A percentile compares a stretch with the other conserved stretches of the same genome.
These are phyloP conservation scores for Lentinus polychrous DNA, from an alignment of 1,284 basidiomycete species.

Conservation along the genomic window DNA sequence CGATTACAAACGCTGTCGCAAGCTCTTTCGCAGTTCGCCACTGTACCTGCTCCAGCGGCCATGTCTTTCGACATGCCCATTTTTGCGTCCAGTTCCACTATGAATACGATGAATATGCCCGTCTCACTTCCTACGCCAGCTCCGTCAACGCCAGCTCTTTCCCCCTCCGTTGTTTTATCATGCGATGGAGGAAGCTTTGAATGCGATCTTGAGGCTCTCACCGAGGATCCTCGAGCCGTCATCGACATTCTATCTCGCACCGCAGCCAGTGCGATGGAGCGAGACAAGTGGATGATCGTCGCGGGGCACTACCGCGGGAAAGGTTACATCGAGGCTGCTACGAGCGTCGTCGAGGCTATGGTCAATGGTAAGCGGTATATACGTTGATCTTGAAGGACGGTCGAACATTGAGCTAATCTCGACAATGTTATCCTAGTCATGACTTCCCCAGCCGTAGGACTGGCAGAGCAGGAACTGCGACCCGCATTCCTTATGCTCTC, in stretches of 20 bases:
- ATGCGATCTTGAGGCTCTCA: slow-evolving; percentile 35
- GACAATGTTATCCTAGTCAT: slow-evolving; percentile 28
- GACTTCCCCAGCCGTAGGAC: slow-evolving; percentile 24
- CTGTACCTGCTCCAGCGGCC: too few species aligned
- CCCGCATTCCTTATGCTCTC: slow-evolving; percentile 47
- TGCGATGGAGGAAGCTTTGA: slow-evolving; percentile 18
- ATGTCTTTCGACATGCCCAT: too few species aligned
- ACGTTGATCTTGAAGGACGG: neutral
- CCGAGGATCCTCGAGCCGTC: slow-evolving; percentile 35
- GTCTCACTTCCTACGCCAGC: neutral
- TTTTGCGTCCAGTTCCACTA: too few species aligned
- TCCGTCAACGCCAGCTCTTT: neutral
- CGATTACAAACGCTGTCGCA: too few species aligned
- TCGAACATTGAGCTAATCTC: slow-evolving; percentile 5
- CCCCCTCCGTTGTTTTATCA: slow-evolving; percentile 10
- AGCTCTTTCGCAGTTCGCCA: too few species aligned
- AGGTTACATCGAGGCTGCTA: slow-evolving; percentile 38
- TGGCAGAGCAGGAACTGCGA: slow-evolving; percentile 33
- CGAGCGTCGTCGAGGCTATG: slow-evolving; percentile 38
- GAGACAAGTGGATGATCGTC: slow-evolving; percentile 49
- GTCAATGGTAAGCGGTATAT: slow-evolving; percentile 33
- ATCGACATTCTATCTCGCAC: slow-evolving; percentile 38
- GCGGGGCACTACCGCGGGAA: slow-evolving; percentile 44
- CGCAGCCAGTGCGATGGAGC: slow-evolving; percentile 27
- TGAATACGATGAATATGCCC: neutral